A percentile compares a stretch with the other conserved stretches of the same genome.
Evolutionary conservation across 768 basidiomycete genomes (phyloP).

Genomic region (Hirschioporus abietinus): DNA sequence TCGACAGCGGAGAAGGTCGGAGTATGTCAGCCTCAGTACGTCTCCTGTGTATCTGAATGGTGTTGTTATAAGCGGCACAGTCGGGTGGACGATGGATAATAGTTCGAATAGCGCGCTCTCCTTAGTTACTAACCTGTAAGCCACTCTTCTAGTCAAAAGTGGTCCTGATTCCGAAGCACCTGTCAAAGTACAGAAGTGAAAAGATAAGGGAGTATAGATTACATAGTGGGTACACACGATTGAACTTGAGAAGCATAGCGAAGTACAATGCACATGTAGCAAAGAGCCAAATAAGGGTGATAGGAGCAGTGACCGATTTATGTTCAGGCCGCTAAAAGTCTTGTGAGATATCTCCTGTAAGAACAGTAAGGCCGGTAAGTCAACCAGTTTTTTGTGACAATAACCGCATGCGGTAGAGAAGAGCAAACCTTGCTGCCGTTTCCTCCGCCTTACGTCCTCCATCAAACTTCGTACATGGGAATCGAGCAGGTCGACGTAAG

Average conservation of each 20-base stretch:
- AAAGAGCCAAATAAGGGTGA: neutral
- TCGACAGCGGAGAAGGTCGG: neutral
- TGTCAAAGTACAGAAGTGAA: neutral
- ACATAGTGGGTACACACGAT: neutral
- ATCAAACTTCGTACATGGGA: conserved; percentile 56
- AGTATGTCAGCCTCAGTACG: too few species aligned
- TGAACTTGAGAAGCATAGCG: neutral
- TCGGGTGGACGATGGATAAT: neutral
- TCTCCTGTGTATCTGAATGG: neutral
- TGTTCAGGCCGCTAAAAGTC: neutral
- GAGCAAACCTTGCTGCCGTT: conserved; percentile 35
- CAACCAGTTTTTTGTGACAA: neutral
- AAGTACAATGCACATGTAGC: neutral
- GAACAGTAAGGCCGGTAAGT: neutral
- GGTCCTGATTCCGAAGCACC: neutral
- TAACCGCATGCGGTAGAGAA: neutral
- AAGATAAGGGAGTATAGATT: neutral
- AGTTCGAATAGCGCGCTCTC: neutral
- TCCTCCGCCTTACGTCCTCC: conserved; percentile 48
- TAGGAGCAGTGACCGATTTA: neutral
- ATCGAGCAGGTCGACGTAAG: conserved; percentile 88
- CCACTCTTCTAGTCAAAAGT: neutral
- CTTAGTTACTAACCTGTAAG: neutral
- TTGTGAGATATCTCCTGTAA: neutral
- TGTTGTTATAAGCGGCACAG: neutral